A percentile compares a stretch with the other conserved stretches of the same genome.
Evolutionary conservation across 2,329 filamentous ascomycete species (phyloP).

Genomic region (Moelleriella libera): DNA sequence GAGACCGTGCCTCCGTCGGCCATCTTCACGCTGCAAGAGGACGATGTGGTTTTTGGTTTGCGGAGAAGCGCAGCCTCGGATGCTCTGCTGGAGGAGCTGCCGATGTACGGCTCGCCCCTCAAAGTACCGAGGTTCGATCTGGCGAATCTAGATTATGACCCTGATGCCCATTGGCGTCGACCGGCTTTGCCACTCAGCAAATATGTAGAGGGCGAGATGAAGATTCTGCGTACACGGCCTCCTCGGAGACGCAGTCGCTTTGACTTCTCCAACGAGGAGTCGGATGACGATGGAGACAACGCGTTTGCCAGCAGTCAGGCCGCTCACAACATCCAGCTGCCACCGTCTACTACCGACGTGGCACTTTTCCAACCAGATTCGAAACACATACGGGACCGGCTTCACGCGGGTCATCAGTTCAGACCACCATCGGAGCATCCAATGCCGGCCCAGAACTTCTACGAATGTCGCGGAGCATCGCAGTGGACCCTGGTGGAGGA

Average conservation of each 20-base stretch:
- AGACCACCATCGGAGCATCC: slow-evolving; percentile 79
- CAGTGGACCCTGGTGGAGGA: slow-evolving; percentile 89
- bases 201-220: slow-evolving; percentile 70
- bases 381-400: slow-evolving; percentile 74
- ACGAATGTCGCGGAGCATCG: slow-evolving; percentile 72
- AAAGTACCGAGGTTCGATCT: slow-evolving; percentile 44
- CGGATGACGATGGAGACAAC: slow-evolving; percentile 40
- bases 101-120: slow-evolving; percentile 58
- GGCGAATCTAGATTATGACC: slow-evolving; percentile 42
- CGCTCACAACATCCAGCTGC: slow-evolving; percentile 32
- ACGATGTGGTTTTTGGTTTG: slow-evolving; percentile 70
- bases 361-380: slow-evolving; percentile 84
- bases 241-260: slow-evolving; percentile 71
- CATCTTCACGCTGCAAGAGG: slow-evolving; percentile 69
- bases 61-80: slow-evolving; percentile 62
- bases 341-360: slow-evolving; percentile 60
- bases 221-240: slow-evolving; percentile 49
- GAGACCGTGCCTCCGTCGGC: slow-evolving; percentile 54
- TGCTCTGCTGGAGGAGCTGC: slow-evolving; percentile 65
- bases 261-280: slow-evolving; percentile 61
- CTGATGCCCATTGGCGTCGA: slow-evolving; percentile 59
- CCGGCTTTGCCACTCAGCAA: slow-evolving; percentile 77
- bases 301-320: slow-evolving; percentile 42
- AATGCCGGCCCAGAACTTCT: slow-evolving; percentile 85
- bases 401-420: slow-evolving; percentile 87